These are phyloP conservation scores for Glycine tomentella DNA, from an alignment of 306 rosid genomes.

Conservation along the genomic window DNA sequence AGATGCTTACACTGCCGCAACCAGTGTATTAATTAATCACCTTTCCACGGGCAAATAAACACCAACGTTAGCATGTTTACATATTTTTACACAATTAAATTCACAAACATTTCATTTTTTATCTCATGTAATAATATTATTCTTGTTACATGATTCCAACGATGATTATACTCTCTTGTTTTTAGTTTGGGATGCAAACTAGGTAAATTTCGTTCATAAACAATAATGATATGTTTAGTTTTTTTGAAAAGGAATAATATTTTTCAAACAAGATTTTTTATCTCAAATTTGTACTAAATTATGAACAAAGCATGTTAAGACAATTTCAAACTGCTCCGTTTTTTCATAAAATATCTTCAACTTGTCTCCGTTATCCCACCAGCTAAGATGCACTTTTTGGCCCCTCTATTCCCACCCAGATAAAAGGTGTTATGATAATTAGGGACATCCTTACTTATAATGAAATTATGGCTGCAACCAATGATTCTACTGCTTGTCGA, in stretches of 20 bases:
- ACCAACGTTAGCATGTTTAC: background rate
- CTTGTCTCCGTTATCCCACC: background rate
- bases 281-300: background rate
- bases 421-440: conserved; percentile 17
- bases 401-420: background rate
- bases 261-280: background rate
- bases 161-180: background rate
- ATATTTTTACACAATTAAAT: background rate
- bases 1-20: too few relatives aligned
- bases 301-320: background rate
- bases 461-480: background rate
- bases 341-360: background rate
- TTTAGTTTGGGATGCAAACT: background rate
- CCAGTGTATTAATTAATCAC: too few relatives aligned
- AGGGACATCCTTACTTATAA: background rate
- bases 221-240: too few relatives aligned
- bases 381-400: conserved; percentile 37
- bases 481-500: background rate
- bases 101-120: background rate
- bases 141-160: background rate
- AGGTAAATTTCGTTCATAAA: background rate
- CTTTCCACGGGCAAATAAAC: background rate
- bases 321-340: background rate
- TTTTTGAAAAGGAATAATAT: background rate
- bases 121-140: background rate